These are phyloP conservation scores for Plicaturopsis crispa DNA, from an alignment of 768 basidiomycete genomes.

Conservation along the genomic window DNA sequence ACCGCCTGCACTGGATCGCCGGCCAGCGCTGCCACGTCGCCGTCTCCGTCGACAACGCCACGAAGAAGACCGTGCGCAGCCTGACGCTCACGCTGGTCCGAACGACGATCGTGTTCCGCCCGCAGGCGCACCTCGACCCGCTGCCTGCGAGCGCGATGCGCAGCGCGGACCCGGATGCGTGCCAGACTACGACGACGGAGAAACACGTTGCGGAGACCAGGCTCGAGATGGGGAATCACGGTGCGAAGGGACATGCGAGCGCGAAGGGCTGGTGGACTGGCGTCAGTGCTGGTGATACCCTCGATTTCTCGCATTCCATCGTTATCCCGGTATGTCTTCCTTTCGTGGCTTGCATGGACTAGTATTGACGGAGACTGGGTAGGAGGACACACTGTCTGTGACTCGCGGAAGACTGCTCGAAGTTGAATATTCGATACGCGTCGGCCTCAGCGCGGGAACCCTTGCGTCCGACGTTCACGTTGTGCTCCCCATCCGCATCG, in stretches of 20 bases:
- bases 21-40: slow-evolving; percentile 72
- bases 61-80: slow-evolving; percentile 58
- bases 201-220: slow-evolving; percentile 61
- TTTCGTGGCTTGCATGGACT: slow-evolving; percentile 1
- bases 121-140: slow-evolving; percentile 31
- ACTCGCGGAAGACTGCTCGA: slow-evolving; percentile 65
- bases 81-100: slow-evolving; percentile 58
- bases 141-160: slow-evolving; percentile 13
- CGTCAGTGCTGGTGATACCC: slow-evolving; percentile 50
- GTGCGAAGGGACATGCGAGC: slow-evolving; percentile 62
- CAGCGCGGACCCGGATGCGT: slow-evolving; percentile 45
- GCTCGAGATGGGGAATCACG: slow-evolving; percentile 59
- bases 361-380: slow-evolving; percentile 3
- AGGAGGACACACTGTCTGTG: slow-evolving; percentile 70
- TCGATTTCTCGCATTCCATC: slow-evolving; percentile 63
- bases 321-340: slow-evolving; percentile 60
- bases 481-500: slow-evolving; percentile 65
- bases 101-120: slow-evolving; percentile 59
- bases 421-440: slow-evolving; percentile 64
- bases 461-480: slow-evolving; percentile 59
- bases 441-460: slow-evolving; percentile 53
- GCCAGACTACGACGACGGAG: slow-evolving; percentile 50
- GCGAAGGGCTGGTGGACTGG: slow-evolving; percentile 91
- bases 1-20: slow-evolving; percentile 72
- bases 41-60: slow-evolving; percentile 58